Evolutionary conservation across 2,329 filamentous ascomycete genomes (phyloP).

Genomic region (Trichoderma sp.): DNA sequence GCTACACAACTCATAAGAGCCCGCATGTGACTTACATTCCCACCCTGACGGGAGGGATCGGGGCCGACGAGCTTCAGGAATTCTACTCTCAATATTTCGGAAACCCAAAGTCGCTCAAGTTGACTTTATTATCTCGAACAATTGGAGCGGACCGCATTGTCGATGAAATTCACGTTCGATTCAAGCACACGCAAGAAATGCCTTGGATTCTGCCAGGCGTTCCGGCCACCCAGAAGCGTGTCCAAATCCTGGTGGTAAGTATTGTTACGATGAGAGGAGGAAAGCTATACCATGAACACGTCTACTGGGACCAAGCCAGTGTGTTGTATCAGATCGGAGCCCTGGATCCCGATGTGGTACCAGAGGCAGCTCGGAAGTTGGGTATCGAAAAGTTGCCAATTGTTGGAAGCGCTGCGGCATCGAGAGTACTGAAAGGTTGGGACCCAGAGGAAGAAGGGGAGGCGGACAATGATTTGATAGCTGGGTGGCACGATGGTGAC

Average conservation of each 20-base stretch:
- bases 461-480: constrained; percentile 42
- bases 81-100: constrained; percentile 66
- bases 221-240: constrained; percentile 49
- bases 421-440: constrained; percentile 34
- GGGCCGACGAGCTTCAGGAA: constrained; percentile 52
- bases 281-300: constrained; percentile 60
- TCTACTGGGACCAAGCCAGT: constrained; percentile 63
- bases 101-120: constrained; percentile 57
- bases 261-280: constrained; percentile 59
- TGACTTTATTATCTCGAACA: constrained; percentile 63
- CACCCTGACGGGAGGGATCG: constrained; percentile 62
- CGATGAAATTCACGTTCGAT: constrained; percentile 58
- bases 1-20: constrained; percentile 56
- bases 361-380: constrained; percentile 33
- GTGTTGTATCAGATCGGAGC: constrained; percentile 58
- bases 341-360: constrained; percentile 42
- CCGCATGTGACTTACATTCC: constrained; percentile 69
- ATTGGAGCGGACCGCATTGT: constrained; percentile 63
- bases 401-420: constrained; percentile 39
- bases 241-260: constrained; percentile 57
- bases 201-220: constrained; percentile 62
- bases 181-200: constrained; percentile 56
- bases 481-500: constrained; percentile 34
- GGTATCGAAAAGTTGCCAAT: constrained; percentile 40
- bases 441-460: constrained; percentile 40